Base-by-base conservation (phyloP, 257 asterid species). In the Solanum acaule region DNA sequence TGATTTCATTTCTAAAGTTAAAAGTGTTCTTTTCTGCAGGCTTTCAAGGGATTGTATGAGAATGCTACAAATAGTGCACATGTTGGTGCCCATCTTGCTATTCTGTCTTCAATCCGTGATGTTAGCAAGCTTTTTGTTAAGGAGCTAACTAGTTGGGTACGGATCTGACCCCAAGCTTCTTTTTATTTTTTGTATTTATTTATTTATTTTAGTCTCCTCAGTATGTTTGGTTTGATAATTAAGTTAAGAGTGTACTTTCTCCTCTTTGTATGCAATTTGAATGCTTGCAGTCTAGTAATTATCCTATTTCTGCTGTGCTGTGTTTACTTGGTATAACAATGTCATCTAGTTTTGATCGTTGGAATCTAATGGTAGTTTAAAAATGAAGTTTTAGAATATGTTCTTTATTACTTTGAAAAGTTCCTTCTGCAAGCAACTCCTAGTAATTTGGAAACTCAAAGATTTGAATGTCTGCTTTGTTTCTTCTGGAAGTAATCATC, bases 111-210 rank as follows among this genome's bases (percentile, higher is more conserved):
- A 59, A 92, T 94, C 88, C 98, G 98, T 92, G 99, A 97, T 93
- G 99, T 95, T 90, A 95, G 98, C 96, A 96, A 96, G 93, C 98
- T 96, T 91, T 95, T 97, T 73, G 98, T 96, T 52, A 96, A 97
- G 94, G 99, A 97, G 96, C 95, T 96, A 90, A 97, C 99, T 90
- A 94, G 98, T 85, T 96, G 98, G 99, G 99, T 97, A 97, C 86
- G 98, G 46, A 72, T 22, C 72, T 31, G 83, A 86, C 29, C 56
- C 46, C 44, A 22, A 37, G 8, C 67, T n/a, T 40, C 37, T 49
- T 73, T 52, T 7, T 13, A 52, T 23, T 38, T 15, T 40, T 27
- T 2, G 44, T 33, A 77, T 38, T 78, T 76, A 76, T n/a, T 78
- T 25, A 25, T 29, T 81, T 29, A 29, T 46, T 82, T 10, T 46